A percentile compares a stretch with the other conserved stretches of the same genome.
Evolutionary conservation across 352 stramenopile species (phyloP).

Genomic region (Pythium scleroteichum): DNA sequence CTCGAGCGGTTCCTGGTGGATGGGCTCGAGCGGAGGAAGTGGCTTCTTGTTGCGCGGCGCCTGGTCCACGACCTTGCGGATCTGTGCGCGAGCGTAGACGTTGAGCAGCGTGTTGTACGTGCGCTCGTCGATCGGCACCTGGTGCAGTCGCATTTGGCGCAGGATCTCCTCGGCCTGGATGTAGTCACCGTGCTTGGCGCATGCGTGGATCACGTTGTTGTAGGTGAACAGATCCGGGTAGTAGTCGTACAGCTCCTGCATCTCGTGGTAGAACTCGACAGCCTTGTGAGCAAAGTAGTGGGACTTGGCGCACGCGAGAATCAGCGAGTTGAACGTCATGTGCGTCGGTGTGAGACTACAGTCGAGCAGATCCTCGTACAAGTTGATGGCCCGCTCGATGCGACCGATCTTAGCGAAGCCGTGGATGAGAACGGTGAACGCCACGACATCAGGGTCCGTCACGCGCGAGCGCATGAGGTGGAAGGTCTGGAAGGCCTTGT

Average conservation of each 20-base stretch:
- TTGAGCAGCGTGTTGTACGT: conserved; percentile 80
- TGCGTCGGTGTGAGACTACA: conserved; percentile 62
- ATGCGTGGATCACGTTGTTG: conserved; percentile 76
- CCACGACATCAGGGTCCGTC: conserved; percentile 64
- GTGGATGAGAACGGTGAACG: conserved; percentile 74
- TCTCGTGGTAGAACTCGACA: conserved; percentile 84
- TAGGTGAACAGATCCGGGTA: conserved; percentile 75
- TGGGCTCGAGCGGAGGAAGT: conserved; percentile 34
- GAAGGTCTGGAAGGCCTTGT: conserved; percentile 86
- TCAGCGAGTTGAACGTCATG: conserved; percentile 80
- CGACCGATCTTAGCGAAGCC: conserved; percentile 72
- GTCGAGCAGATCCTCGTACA: conserved; percentile 78
- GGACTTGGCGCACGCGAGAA: conserved; percentile 82
- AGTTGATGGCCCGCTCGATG: conserved; percentile 72
- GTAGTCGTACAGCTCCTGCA: conserved; percentile 88
- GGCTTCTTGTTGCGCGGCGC: conserved; percentile 59
- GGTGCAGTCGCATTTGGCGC: conserved; percentile 66
- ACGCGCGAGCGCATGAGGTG: conserved; percentile 80
- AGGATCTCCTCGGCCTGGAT: conserved; percentile 76
- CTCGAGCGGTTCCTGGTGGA: conserved; percentile 72
- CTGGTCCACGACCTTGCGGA: conserved; percentile 65
- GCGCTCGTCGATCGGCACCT: conserved; percentile 63
- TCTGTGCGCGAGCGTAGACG: conserved; percentile 76
- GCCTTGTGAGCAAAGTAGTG: conserved; percentile 86
- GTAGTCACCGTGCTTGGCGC: conserved; percentile 75